Base-by-base conservation (phyloP, 2,329 filamentous ascomycete species). In the Aureobasidium sp. region DNA sequence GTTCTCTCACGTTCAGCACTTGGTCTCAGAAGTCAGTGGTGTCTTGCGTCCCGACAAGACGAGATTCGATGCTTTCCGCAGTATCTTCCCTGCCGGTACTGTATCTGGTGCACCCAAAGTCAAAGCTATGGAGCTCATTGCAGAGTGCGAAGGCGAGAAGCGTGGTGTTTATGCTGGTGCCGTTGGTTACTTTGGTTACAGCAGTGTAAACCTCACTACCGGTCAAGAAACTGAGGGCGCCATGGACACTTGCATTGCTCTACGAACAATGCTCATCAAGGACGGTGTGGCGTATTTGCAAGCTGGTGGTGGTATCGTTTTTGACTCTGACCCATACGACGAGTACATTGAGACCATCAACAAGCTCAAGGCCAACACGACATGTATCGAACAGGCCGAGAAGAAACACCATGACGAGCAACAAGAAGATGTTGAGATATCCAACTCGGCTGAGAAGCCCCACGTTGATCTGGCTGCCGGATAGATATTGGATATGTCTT, bases 301-400 rank as follows among this genome's bases (percentile, higher is more conserved):
- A 74, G 86, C 86, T 42, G 86, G 89, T 15, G 92, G 92, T 39
- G 92, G 92, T 34, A 96, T 97, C 69, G 92, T 96, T 47, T 96
- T 93, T 71, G 94, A 97, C 75, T 95, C 90, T 44, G 92, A 96
- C 71, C 88, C 83, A 37, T 88, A 89, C 69, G 90, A 97, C 66
- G 94, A 97, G 75, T 97, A 92, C 81, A 84, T 93, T 75, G 91
- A 97, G 83, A 97, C 95, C 66, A 90, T 94, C 78, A 97, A 99
- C 79, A 99, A 99, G 81, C 79, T 96, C 52, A 86, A 89, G 30
- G 90, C 91, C 48, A 96, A 96, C 73, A 91, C 95, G 79, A 84
- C 88, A 67, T 94, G 90, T 75, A 92, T 97, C 73, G 87, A 86
- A 63, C 84, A 86, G 57, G 93, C 92, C 2, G 93, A 97, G 77